phyloP scores from a whole-genome alignment of 495 filamentous ascomycete genomes.

The Hyaloscypha hepaticicola region DNA sequence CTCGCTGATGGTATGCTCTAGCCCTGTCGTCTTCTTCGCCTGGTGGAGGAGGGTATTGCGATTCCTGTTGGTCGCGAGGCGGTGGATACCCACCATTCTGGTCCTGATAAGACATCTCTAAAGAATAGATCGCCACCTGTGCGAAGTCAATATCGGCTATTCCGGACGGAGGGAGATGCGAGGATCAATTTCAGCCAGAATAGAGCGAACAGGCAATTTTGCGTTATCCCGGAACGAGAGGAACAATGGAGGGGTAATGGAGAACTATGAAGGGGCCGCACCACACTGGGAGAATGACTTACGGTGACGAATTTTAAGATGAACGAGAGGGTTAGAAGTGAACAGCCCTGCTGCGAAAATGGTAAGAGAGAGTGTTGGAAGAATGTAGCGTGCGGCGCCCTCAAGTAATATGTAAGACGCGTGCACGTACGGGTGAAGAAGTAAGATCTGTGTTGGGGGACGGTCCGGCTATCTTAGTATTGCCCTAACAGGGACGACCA shows the following conservation, averaged over 20 bases:
- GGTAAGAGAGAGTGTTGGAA: background rate
- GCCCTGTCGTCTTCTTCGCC: slow-evolving; percentile 46
- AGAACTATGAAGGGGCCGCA: too few relatives aligned
- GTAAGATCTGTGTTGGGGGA: slow-evolving; percentile 22
- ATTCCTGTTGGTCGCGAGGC: slow-evolving; percentile 29
- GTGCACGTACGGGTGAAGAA: slow-evolving; percentile 11
- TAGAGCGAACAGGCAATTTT: background rate
- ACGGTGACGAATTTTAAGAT: slow-evolving; percentile 21
- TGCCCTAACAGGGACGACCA: background rate
- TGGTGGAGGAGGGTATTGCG: slow-evolving; percentile 48
- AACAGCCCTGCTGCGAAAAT: slow-evolving; percentile 14
- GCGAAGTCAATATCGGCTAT: background rate
- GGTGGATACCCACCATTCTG: slow-evolving; percentile 33
- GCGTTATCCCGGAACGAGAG: background rate
- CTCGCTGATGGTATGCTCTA: slow-evolving; percentile 37
- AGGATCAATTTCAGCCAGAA: background rate
- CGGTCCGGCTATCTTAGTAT: slow-evolving; percentile 20
- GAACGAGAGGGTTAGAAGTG: slow-evolving; percentile 1
- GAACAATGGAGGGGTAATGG: background rate
- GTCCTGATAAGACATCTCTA: slow-evolving; percentile 33
- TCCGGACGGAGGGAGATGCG: background rate
- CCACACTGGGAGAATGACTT: background rate
- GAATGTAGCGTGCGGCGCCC: background rate
- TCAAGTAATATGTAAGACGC: slow-evolving; percentile 17
- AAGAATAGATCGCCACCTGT: slow-evolving; percentile 29